Base-by-base conservation (phyloP, 257 asterid species). In the Nicotiana benthamiana region DNA sequence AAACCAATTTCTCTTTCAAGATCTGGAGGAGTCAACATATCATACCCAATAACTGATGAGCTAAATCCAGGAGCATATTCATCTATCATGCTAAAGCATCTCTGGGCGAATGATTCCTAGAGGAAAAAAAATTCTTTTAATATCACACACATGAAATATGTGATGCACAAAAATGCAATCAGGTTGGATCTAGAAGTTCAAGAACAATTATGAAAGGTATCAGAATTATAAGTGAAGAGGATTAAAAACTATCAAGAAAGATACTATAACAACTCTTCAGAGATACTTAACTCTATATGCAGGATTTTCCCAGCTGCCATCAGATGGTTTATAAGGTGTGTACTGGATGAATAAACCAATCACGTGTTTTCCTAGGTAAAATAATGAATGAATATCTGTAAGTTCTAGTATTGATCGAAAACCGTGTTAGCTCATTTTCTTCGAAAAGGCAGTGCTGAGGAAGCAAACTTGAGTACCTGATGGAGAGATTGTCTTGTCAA, bases 11-110 rank as follows among this genome's bases (percentile, higher is more conserved):
- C 94, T 85, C 97, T 86, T 88, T 93, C 97, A 77, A 95, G 97
- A 86, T 93, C 98, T 22, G 98, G 98, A 51, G 99, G 98, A 85
- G 99, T 90, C 91, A 95, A 79, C 99, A 95, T 92, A 90, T 95
- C 99, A 62, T 95, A 93, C 61, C 93, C 98, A 81, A 95, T 85
- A 56, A 95, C 70, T 51, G 99, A 92, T 36, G 97, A 89, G 72
- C 83, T 90, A 80, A 95, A 95, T 76, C 98, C 98, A 40, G 98
- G 97, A 77, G 97, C 94, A 82, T 93, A 91, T 83, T 95, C 99
- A 66, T 95, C 98, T n/a, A 95, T 89, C 74, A 91, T 65, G 83
- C 88, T 51, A 82, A 95, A 95, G 87, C 99, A 95, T 89, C 97
- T 88, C 81, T 89, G 81, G 8, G 97, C 97, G 85, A 95, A 95